phyloP scores from a whole-genome alignment of 345 rosid species.

The Hibiscus mutabilis region DNA sequence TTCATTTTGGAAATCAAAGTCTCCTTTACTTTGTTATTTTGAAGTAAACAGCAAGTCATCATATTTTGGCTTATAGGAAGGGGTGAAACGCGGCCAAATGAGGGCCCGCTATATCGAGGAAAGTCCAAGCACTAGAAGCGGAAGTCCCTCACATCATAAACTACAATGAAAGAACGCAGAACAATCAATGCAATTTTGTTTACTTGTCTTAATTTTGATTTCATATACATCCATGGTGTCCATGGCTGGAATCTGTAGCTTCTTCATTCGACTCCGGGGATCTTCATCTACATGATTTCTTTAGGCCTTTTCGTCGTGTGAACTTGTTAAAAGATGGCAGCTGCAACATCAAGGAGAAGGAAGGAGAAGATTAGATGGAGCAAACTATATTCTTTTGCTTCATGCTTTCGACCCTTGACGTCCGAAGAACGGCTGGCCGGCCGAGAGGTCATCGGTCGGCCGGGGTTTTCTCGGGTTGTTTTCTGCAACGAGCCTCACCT shows the following conservation, averaged over 20 bases:
- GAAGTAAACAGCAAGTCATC: neutral
- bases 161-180: neutral
- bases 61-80: neutral
- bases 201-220: neutral
- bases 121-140: conserved; percentile 20
- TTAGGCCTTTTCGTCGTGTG: neutral
- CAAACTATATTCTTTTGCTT: conserved; percentile 36
- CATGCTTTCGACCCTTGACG: conserved; percentile 28
- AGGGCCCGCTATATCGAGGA: conserved; percentile 25
- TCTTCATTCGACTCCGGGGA: too few species aligned
- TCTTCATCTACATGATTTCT: neutral
- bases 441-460: conserved; percentile 27
- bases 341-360: conserved; percentile 9
- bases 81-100: conserved; percentile 8
- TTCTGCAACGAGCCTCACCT: conserved; percentile 50
- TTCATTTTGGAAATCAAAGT: neutral
- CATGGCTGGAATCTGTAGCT: neutral
- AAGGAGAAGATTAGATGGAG: conserved; percentile 36
- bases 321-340: neutral
- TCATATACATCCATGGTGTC: neutral
- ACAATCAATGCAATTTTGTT: neutral
- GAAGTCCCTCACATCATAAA: conserved; percentile 5
- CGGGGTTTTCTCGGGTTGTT: conserved; percentile 36
- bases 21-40: neutral
- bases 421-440: conserved; percentile 4